These are phyloP conservation scores for Clarkia xantiana DNA, from an alignment of 345 rosid genomes.

Conservation along the genomic window DNA sequence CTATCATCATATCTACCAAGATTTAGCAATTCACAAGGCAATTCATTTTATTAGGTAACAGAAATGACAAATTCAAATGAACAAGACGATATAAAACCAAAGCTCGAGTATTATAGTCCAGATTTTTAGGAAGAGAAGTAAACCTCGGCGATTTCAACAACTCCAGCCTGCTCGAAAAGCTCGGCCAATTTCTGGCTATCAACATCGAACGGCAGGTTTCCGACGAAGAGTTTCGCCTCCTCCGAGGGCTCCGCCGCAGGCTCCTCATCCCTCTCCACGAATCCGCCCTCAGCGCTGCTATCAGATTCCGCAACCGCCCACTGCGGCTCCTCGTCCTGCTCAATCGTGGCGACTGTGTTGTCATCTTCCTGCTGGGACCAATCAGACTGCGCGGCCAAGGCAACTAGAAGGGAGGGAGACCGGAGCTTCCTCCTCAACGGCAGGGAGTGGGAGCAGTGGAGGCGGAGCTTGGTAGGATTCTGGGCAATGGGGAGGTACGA, in stretches of 20 bases:
- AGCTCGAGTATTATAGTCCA: too few species aligned
- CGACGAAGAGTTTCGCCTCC: constrained; percentile 78
- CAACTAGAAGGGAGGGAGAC: constrained; percentile 46
- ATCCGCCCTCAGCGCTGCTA: constrained; percentile 12
- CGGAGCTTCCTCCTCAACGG: constrained; percentile 3
- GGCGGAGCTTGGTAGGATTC: constrained; percentile 15
- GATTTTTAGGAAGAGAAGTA: too few species aligned
- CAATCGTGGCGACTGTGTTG: constrained; percentile 9
- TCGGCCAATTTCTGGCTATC: constrained; percentile 68
- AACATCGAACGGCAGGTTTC: constrained; percentile 66
- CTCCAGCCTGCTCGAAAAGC: constrained; percentile 81
- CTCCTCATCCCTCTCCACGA: constrained; percentile 9
- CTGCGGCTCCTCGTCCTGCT: constrained; percentile 24
- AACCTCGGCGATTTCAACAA: constrained; percentile 93
- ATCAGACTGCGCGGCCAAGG: constrained; percentile 15
- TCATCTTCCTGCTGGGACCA: constrained; percentile 27
- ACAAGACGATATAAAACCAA: not conserved
- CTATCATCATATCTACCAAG: not conserved
- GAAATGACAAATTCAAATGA: constrained; percentile 7
- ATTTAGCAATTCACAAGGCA: too few species aligned
- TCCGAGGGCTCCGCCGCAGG: constrained; percentile 45
- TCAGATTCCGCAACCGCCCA: constrained; percentile 14
- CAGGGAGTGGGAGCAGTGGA: constrained; percentile 18
- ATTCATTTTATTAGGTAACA: too few species aligned
- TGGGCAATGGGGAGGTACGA: constrained; percentile 16